Percentiles rank a stretch among this genome's conserved stretches.
Evolutionary conservation across 768 basidiomycete species (phyloP).

Genomic region (Trametes elegans): DNA sequence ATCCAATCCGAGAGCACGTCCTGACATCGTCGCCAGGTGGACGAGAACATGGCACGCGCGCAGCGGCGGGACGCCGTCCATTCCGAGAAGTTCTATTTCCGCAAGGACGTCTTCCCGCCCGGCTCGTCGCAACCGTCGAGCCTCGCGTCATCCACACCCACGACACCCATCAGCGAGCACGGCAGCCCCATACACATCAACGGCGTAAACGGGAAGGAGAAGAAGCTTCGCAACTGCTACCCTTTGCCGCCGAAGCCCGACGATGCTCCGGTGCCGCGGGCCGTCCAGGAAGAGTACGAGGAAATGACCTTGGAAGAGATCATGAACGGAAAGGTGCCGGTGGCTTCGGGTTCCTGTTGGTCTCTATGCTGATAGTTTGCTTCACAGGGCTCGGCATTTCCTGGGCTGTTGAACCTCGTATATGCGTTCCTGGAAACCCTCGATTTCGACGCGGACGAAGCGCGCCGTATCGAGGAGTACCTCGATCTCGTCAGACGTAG

Average conservation of each 20-base stretch:
- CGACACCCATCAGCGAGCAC: constrained; percentile 25
- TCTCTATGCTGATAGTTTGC: constrained; percentile 5
- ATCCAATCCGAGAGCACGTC: neutral
- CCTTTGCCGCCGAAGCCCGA: constrained; percentile 54
- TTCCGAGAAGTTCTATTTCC: constrained; percentile 83
- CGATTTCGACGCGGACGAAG: constrained; percentile 64
- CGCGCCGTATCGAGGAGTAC: constrained; percentile 68
- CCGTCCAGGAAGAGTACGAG: constrained; percentile 81
- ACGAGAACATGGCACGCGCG: constrained; percentile 93
- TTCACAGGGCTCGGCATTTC: constrained; percentile 58
- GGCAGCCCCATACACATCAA: constrained; percentile 13
- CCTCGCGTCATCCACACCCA: constrained; percentile 22
- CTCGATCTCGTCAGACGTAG: constrained; percentile 75
- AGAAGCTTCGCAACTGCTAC: constrained; percentile 72
- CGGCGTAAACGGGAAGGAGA: constrained; percentile 48
- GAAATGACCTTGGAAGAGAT: constrained; percentile 93
- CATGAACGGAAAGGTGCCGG: constrained; percentile 81
- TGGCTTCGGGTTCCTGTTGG: neutral
- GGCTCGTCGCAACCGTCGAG: constrained; percentile 32
- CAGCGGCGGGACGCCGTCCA: constrained; percentile 78
- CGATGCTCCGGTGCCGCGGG: constrained; percentile 38
- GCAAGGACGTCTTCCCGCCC: constrained; percentile 73
- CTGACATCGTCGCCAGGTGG: constrained; percentile 61
- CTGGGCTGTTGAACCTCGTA: constrained; percentile 79
- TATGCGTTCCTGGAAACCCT: constrained; percentile 84